A percentile compares a stretch with the other conserved stretches of the same genome.
These are phyloP conservation scores for Laetiporus sulphureus DNA, from an alignment of 1,284 basidiomycete genomes.

Conservation along the genomic window DNA sequence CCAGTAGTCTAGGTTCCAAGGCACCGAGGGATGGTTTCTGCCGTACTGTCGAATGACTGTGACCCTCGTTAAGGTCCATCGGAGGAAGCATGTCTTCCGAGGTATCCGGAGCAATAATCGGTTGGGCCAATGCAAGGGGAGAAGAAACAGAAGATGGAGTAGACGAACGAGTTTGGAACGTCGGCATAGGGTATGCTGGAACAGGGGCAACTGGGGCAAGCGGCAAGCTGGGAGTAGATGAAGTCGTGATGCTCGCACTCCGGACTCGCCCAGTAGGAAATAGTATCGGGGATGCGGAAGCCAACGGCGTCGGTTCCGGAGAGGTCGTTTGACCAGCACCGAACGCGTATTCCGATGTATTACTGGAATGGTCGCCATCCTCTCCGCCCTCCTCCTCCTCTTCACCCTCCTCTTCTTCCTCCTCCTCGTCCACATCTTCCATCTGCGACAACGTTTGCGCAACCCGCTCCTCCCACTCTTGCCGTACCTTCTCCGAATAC, in stretches of 20 bases:
- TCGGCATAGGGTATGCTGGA: slow-evolving; percentile 29
- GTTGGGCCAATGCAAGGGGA: slow-evolving; percentile 72
- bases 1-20: slow-evolving; percentile 57
- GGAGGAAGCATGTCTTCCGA: slow-evolving; percentile 50
- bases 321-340: slow-evolving; percentile 36
- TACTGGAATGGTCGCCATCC: slow-evolving; percentile 52
- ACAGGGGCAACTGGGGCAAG: slow-evolving; percentile 20
- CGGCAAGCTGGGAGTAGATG: slow-evolving; percentile 15
- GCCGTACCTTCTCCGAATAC: slow-evolving; percentile 95
- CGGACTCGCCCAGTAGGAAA: slow-evolving; percentile 22
- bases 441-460: slow-evolving; percentile 58
- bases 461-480: slow-evolving; percentile 94
- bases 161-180: slow-evolving; percentile 68
- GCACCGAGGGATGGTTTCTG: slow-evolving; percentile 56
- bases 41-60: slow-evolving; percentile 21
- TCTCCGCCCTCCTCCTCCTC: slow-evolving; percentile 21
- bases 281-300: slow-evolving; percentile 53
- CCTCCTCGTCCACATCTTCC: slow-evolving; percentile 36
- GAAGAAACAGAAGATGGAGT: slow-evolving; percentile 82
- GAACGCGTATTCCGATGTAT: slow-evolving; percentile 60
- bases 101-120: slow-evolving; percentile 65
- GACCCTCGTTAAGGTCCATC: slow-evolving; percentile 54
- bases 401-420: slow-evolving; percentile 30
- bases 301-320: slow-evolving; percentile 62
- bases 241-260: slow-evolving; percentile 24